phyloP scores from a whole-genome alignment of 768 basidiomycete genomes.

The Auricularia sp. region DNA sequence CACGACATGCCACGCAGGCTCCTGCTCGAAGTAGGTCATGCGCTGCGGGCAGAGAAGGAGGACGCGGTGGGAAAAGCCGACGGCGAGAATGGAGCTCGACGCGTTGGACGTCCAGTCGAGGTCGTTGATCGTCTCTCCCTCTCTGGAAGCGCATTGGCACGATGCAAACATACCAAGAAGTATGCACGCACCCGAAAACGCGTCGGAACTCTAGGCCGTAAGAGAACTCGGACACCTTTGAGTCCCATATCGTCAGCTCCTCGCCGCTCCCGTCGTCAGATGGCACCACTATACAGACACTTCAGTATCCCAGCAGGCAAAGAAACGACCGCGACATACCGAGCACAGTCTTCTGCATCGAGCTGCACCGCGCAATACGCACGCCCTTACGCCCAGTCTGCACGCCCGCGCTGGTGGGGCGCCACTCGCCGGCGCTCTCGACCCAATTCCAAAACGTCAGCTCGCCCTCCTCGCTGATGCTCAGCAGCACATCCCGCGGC shows the following conservation, averaged over 20 bases:
- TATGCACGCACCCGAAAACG: constrained; percentile 41
- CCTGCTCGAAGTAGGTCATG: constrained; percentile 81
- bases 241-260: constrained; percentile 94
- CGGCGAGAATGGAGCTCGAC: constrained; percentile 79
- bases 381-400: constrained; percentile 59
- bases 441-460: constrained; percentile 70
- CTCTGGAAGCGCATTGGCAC: neutral
- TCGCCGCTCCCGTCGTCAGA: constrained; percentile 38
- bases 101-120: constrained; percentile 92
- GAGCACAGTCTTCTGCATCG: constrained; percentile 83
- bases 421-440: constrained; percentile 18
- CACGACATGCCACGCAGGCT: constrained; percentile 68
- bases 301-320: constrained; percentile 4
- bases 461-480: constrained; percentile 64
- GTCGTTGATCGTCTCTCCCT: constrained; percentile 54
- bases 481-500: constrained; percentile 62
- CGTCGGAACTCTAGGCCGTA: constrained; percentile 73
- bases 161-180: neutral
- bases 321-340: constrained; percentile 36
- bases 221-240: constrained; percentile 85
- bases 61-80: constrained; percentile 70
- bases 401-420: constrained; percentile 66
- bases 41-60: constrained; percentile 89
- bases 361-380: constrained; percentile 72
- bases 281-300: constrained; percentile 41